Conservation (phyloP, 805 yeast genomes). For the Sporopachydermia lactativora region DNA sequence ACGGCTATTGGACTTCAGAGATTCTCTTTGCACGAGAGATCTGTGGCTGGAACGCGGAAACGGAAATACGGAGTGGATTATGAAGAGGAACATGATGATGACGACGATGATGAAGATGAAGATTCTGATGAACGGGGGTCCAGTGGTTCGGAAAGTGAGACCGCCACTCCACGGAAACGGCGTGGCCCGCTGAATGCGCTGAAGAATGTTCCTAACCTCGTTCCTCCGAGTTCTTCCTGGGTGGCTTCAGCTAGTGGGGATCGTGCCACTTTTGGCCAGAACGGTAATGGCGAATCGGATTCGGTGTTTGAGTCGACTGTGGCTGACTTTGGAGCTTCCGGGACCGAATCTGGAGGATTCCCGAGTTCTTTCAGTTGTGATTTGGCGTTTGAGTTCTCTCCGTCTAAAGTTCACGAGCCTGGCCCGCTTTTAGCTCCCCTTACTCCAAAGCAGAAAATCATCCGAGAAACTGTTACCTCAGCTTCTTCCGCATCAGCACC, state of each 20-base stretch:
- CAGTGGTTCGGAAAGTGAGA: background rate
- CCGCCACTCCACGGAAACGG: slow-evolving; percentile 1
- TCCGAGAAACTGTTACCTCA: slow-evolving; percentile 9
- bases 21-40: too few relatives aligned
- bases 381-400: slow-evolving; percentile 29
- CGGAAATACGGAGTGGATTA: background rate
- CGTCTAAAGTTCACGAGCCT: slow-evolving; percentile 25
- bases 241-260: slow-evolving; percentile 4
- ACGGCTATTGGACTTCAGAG: slow-evolving; percentile 15
- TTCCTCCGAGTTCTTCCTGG: slow-evolving; percentile 2
- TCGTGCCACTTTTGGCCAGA: background rate
- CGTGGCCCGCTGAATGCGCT: background rate
- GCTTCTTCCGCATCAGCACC: too few relatives aligned
- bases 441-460: slow-evolving; percentile 15
- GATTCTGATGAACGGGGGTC: background rate
- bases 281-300: too few relatives aligned
- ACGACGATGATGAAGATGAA: background rate
- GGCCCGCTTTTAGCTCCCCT: slow-evolving; percentile 32
- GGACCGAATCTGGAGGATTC: slow-evolving; percentile 26
- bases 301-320: too few relatives aligned
- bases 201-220: background rate
- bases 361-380: slow-evolving; percentile 31
- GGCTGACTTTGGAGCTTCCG: too few relatives aligned
- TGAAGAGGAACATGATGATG: background rate
- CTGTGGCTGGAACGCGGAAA: background rate